A percentile compares a stretch with the other conserved stretches of the same genome.
phyloP scores from a whole-genome alignment of 352 stramenopile species.

The Blastocystis sp. region DNA sequence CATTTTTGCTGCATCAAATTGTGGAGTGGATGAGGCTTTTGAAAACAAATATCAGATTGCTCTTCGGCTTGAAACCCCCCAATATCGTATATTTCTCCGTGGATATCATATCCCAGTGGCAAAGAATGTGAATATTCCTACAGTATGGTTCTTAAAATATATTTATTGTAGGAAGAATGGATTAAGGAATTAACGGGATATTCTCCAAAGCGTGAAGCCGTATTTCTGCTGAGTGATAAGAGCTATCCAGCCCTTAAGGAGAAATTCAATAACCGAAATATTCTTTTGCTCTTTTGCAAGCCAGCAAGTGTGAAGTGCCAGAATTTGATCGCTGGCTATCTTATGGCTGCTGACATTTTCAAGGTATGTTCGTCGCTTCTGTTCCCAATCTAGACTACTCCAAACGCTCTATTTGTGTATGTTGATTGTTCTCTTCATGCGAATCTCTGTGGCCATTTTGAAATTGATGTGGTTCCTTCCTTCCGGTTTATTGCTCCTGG shows the following conservation, averaged over 20 bases:
- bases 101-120: neutral
- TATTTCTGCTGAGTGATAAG: slow-evolving; percentile 13
- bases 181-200: slow-evolving; percentile 25
- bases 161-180: slow-evolving; percentile 16
- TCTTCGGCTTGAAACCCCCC: neutral
- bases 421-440: slow-evolving; percentile 21
- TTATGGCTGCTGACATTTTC: slow-evolving; percentile 14
- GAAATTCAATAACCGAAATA: slow-evolving; percentile 12
- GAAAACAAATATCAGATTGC: slow-evolving; percentile 14
- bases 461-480: neutral
- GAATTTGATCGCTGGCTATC: slow-evolving; percentile 46
- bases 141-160: neutral
- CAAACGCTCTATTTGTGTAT: slow-evolving; percentile 46
- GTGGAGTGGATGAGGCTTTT: neutral
- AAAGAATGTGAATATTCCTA: slow-evolving; percentile 3
- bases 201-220: neutral
- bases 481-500: slow-evolving; percentile 39
- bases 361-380: neutral
- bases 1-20: slow-evolving; percentile 48
- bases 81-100: slow-evolving; percentile 39
- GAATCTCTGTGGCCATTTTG: neutral
- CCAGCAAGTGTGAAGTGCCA: neutral
- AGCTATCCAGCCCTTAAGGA: slow-evolving; percentile 10
- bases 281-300: slow-evolving; percentile 47
- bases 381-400: neutral